Base-by-base conservation (phyloP, 1,284 basidiomycete genomes). In the Cerioporus squamosus region DNA sequence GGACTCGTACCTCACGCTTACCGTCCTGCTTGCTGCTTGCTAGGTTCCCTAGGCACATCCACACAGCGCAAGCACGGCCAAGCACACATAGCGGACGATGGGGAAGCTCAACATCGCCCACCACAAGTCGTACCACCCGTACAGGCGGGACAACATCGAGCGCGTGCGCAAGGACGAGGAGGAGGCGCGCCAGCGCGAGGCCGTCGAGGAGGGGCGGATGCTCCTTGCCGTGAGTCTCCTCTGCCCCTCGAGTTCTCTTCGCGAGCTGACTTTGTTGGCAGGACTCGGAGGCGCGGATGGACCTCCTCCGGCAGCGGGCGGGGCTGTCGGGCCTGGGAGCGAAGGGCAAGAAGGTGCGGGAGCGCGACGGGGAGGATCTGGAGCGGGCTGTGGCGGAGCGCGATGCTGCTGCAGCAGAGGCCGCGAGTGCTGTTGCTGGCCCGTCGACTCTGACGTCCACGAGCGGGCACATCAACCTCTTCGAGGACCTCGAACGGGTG, bases 121-220 rank as follows among this genome's bases (percentile, higher is more conserved):
- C 70, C 93, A 94, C 79, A 95, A 95, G 72, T 93, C 90, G 2
- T 94, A 94, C 70, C 93, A 94, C 67, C 93, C 90, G 0, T 94
- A 94, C 71, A 79, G 91, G 50, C 76, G 86, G 44, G 92, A 94
- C 70, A 95, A 95, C 68, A 91, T 94, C 59, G 91, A 92, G 61
- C 81, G 83, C 22, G 93, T 95, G 0, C 77, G 85, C 7, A 74
- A 72, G 55, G 93, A 95, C 81, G 93, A 95, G 75, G 92, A 91
- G 68, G 88, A 87, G 67, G 91, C 90, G n/a, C 75, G 77, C 2
- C 72, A 75, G 31, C 79, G 87, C 56, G 87, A 91, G 64, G 84
- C 81, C 9, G 79, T 82, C 57, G 85, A 88, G 67, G 88, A 92
- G 58, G 90, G 87, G 1, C 75, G 85, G 53, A 83, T 91, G 71